Evolutionary conservation across 768 basidiomycete species (phyloP), one percentile per base, ranked within the genome.

Genomic region (Termitomyces sp.): DNA sequence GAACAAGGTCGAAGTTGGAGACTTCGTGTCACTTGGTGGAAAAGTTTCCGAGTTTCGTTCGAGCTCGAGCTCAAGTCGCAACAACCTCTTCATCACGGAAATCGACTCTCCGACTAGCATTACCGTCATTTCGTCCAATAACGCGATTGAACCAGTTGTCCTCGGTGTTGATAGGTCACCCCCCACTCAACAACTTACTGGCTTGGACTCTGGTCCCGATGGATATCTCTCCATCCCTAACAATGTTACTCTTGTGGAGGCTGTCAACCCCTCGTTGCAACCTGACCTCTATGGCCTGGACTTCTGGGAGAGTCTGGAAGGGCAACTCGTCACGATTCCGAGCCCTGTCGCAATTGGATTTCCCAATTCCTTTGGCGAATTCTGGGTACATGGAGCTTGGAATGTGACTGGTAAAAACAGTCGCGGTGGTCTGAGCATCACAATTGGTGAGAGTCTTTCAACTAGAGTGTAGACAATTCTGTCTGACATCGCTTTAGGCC

Each of bases 271-370:
- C 7, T 74, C 75, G 5, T 65, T 85, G 38, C 74, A 77, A 51
- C 83, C 83, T 2, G 73, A 78, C 27, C 67, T 72, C 43, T 85
- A 73, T 56, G 85, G 84, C 7, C 65, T 85, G 34, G 84, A 86
- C 63, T 86, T 87, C 63, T 87, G 84, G 83, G 77, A 82, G 63
- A 83, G 81, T 62, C 73, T 87, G 10, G 80, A 83, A 58, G 83
- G 83, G 2, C 78, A 81, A 62, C 69, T 86, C 3, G 83, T 87
- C 23, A 77, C 76, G 0, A 71, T 85, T 23, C 78, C 74, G 4
- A 71, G 68, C 4, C 83, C 85, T 2, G 66, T 72, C 5, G 75
- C 80, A 4, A 63, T 79, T 5, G 71, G 76, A 56, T 85, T 84
- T 64, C 75, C 75, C 31, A 84, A 83, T 60, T 69, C 64, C 29